These are phyloP conservation scores for Passalora sequoiae DNA, from an alignment of 2,329 filamentous ascomycete genomes.

Conservation along the genomic window DNA sequence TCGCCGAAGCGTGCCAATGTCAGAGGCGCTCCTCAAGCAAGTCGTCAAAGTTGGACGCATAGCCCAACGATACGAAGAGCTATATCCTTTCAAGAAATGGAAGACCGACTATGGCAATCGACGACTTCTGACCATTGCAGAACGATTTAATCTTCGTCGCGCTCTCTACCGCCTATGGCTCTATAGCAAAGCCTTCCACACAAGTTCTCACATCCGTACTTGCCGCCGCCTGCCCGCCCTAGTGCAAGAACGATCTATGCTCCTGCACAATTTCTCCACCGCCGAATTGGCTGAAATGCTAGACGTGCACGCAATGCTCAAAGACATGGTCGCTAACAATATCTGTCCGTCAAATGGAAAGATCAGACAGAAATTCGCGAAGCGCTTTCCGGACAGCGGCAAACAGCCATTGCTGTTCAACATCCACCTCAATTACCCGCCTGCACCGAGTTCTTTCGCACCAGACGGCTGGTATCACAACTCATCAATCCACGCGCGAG, in stretches of 20 bases:
- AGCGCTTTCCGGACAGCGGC: slow-evolving; percentile 48
- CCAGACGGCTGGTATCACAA: slow-evolving; percentile 38
- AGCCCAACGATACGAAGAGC: slow-evolving; percentile 54
- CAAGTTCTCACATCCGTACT: slow-evolving; percentile 46
- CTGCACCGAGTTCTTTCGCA: slow-evolving; percentile 26
- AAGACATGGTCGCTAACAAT: slow-evolving; percentile 53
- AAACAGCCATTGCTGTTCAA: slow-evolving; percentile 48
- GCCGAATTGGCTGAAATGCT: slow-evolving; percentile 55
- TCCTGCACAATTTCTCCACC: slow-evolving; percentile 57
- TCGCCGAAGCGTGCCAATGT: slow-evolving; percentile 49
- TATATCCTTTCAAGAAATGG: slow-evolving; percentile 62
- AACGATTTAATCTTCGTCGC: slow-evolving; percentile 50
- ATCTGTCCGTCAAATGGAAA: slow-evolving; percentile 59
- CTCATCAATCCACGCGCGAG: slow-evolving; percentile 31
- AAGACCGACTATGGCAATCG: slow-evolving; percentile 53
- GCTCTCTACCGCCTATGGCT: slow-evolving; percentile 59
- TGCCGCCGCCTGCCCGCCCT: slow-evolving; percentile 44
- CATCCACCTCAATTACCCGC: slow-evolving; percentile 33
- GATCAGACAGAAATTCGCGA: slow-evolving; percentile 54
- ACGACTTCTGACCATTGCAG: slow-evolving; percentile 47
- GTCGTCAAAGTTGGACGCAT: slow-evolving; percentile 51
- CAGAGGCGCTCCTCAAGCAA: slow-evolving; percentile 52
- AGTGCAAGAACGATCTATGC: slow-evolving; percentile 48
- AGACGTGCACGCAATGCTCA: slow-evolving; percentile 52
- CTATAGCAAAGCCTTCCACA: slow-evolving; percentile 56